These are phyloP conservation scores for Saccharomyces mikatae DNA, from an alignment of 805 yeast genomes.

Conservation along the genomic window DNA sequence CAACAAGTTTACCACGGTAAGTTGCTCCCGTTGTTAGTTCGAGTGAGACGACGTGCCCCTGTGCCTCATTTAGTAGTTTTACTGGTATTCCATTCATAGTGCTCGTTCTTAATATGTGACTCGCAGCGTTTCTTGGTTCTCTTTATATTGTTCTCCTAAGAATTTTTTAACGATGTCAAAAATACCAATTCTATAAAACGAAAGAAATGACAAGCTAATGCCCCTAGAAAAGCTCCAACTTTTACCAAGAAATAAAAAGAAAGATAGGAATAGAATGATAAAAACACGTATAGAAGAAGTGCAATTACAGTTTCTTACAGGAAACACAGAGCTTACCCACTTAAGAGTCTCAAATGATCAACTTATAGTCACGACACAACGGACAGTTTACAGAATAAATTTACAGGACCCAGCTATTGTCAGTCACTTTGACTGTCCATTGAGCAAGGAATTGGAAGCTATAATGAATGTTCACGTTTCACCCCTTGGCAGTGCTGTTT, in stretches of 20 bases:
- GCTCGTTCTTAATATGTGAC: background rate
- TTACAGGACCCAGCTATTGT: background rate
- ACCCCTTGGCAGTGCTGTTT: background rate
- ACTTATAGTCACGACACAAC: background rate
- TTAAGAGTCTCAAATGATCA: background rate
- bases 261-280: background rate
- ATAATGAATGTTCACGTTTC: background rate
- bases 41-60: slow-evolving; percentile 76
- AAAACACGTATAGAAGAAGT: background rate
- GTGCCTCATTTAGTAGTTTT: slow-evolving; percentile 78
- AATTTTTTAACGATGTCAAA: background rate
- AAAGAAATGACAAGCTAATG: background rate
- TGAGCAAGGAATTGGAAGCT: background rate
- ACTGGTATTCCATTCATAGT: slow-evolving; percentile 48
- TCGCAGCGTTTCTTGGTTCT: background rate
- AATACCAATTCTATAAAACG: background rate
- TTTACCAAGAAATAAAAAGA: background rate
- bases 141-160: background rate
- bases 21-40: slow-evolving; percentile 82
- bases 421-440: background rate
- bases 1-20: slow-evolving; percentile 79
- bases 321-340: background rate
- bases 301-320: background rate
- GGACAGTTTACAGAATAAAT: background rate
- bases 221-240: background rate